Evolutionary conservation across 2,329 filamentous ascomycete species (phyloP).

Genomic region (Fusarium scirpi): DNA sequence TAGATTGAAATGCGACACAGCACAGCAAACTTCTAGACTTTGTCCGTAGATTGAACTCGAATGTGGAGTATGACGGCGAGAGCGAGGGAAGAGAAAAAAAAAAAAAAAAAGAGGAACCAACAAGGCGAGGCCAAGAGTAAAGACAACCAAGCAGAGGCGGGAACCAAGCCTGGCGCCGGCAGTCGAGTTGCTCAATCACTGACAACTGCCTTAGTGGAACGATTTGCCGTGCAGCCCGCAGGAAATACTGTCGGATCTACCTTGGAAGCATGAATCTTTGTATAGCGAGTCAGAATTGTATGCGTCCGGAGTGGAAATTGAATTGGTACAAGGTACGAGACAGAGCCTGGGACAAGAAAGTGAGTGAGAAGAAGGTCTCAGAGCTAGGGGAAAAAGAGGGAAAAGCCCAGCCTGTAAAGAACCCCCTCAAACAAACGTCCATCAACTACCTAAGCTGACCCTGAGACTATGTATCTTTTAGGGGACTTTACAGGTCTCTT

Average conservation of each 20-base stretch:
- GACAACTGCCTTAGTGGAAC: constrained; percentile 27
- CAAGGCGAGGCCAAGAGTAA: constrained; percentile 27
- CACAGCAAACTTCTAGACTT: background rate
- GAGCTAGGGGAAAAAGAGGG: constrained; percentile 30
- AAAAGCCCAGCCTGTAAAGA: constrained; percentile 14
- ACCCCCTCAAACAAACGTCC: constrained; percentile 9
- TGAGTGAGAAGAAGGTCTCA: constrained; percentile 25
- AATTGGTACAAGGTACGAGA: constrained; percentile 33
- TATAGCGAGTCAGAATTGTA: constrained; percentile 35
- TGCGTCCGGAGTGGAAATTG: constrained; percentile 33
- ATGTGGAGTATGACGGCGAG: constrained; percentile 13
- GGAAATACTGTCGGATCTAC: constrained; percentile 10
- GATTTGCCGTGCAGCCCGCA: constrained; percentile 29
- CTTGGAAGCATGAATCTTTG: constrained; percentile 30
- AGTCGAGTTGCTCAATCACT: constrained; percentile 32
- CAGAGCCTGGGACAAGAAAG: constrained; percentile 7
- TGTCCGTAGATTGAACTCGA: constrained; percentile 5
- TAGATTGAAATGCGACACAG: constrained; percentile 16
- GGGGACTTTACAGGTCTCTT: constrained; percentile 22
- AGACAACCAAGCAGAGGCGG: constrained; percentile 21
- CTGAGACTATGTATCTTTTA: constrained; percentile 3
- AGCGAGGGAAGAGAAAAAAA: background rate
- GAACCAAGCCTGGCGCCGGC: constrained; percentile 39
- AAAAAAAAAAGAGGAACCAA: constrained; percentile 1
- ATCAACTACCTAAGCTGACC: background rate